A percentile compares a stretch with the other conserved stretches of the same genome.
Conservation (phyloP, 2,329 filamentous ascomycete genomes). For the Lasiodiplodia theobromae region DNA sequence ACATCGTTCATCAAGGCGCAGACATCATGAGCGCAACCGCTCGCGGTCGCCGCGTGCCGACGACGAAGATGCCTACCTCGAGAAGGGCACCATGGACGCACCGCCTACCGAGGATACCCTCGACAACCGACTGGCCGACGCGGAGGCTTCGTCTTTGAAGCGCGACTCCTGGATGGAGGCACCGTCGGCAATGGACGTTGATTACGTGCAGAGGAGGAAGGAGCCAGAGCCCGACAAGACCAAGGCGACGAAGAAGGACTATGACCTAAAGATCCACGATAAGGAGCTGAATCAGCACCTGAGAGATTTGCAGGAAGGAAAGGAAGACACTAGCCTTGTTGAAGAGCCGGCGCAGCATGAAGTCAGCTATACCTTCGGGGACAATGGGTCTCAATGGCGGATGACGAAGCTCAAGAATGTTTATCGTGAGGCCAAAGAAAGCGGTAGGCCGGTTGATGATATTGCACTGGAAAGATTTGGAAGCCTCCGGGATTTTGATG, state of each 20-base stretch:
- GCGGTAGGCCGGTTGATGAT: conserved; percentile 76
- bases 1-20: conserved; percentile 35
- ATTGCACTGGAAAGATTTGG: conserved; percentile 85
- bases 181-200: conserved; percentile 80
- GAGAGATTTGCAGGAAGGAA: conserved; percentile 61
- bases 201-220: conserved; percentile 76
- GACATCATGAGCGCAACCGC: conserved; percentile 33
- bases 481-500: conserved; percentile 82
- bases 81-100: conserved; percentile 52
- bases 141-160: conserved; percentile 54
- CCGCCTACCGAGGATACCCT: conserved; percentile 52
- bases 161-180: conserved; percentile 96
- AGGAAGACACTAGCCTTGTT: conserved; percentile 45
- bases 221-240: conserved; percentile 49
- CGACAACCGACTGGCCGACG: conserved; percentile 51
- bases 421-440: conserved; percentile 79
- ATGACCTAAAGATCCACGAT: conserved; percentile 75
- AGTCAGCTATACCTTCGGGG: conserved; percentile 85
- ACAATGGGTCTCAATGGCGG: conserved; percentile 89
- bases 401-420: conserved; percentile 94
- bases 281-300: conserved; percentile 82
- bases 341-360: conserved; percentile 65
- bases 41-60: conserved; percentile 30
- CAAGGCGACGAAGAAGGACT: conserved; percentile 60
- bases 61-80: conserved; percentile 49